Percentiles rank a stretch among this genome's conserved stretches.
These are phyloP conservation scores for Botrytis porri DNA, from an alignment of 2,329 filamentous ascomycete genomes.

Conservation along the genomic window DNA sequence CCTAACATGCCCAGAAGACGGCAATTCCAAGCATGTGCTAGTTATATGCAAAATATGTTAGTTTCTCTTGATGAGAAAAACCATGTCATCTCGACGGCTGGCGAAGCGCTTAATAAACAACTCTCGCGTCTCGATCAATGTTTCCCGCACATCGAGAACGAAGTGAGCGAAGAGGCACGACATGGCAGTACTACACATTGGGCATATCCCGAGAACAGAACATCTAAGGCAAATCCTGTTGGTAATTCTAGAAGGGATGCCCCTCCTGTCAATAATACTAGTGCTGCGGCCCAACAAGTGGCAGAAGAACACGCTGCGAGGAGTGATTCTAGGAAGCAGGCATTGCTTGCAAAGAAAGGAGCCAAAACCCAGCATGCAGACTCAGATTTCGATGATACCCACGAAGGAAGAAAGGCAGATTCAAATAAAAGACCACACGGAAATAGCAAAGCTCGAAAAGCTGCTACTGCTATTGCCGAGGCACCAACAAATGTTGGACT, in stretches of 20 bases:
- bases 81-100: constrained; percentile 89
- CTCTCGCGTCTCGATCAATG: constrained; percentile 80
- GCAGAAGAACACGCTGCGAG: constrained; percentile 81
- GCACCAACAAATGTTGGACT: constrained; percentile 54
- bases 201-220: constrained; percentile 88
- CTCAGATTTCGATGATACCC: constrained; percentile 74
- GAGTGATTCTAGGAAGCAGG: constrained; percentile 81
- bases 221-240: constrained; percentile 58
- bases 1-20: constrained; percentile 65
- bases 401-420: constrained; percentile 42
- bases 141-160: constrained; percentile 79
- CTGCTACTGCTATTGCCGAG: constrained; percentile 50
- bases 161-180: constrained; percentile 93
- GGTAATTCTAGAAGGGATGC: constrained; percentile 78
- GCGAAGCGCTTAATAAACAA: constrained; percentile 83
- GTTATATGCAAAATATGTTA: constrained; percentile 79
- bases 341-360: constrained; percentile 67
- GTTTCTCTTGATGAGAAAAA: constrained; percentile 96
- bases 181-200: constrained; percentile 90
- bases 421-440: constrained; percentile 59
- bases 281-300: constrained; percentile 69
- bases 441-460: constrained; percentile 61
- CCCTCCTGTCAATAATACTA: constrained; percentile 65
- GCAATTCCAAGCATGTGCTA: constrained; percentile 74
- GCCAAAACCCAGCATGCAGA: constrained; percentile 59